A percentile compares a stretch with the other conserved stretches of the same genome.
Evolutionary conservation across 75 land plant species (phyloP).

Genomic region (Gnetum montanum): DNA sequence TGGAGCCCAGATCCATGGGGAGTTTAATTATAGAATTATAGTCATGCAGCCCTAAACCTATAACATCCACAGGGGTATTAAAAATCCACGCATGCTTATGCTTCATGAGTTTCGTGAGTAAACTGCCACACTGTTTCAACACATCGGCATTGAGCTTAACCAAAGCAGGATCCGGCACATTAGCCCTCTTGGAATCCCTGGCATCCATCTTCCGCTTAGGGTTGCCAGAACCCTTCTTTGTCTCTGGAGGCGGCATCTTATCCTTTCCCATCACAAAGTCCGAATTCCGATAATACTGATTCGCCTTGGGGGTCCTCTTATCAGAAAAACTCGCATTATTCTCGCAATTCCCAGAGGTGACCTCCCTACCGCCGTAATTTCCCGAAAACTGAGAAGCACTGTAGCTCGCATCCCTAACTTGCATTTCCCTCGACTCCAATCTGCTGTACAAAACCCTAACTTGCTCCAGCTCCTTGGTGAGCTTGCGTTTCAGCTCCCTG

Average conservation of each 20-base stretch:
- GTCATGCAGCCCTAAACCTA: slow-evolving; percentile 54
- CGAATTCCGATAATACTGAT: slow-evolving; percentile 33
- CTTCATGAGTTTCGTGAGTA: slow-evolving; percentile 50
- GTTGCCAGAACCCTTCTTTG: slow-evolving; percentile 11
- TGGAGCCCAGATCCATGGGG: slow-evolving; percentile 91
- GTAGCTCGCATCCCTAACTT: slow-evolving; percentile 7
- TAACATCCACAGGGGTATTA: slow-evolving; percentile 70
- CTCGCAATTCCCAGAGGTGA: background rate
- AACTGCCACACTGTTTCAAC: slow-evolving; percentile 45
- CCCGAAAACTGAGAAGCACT: slow-evolving; percentile 10
- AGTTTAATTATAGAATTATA: slow-evolving; percentile 52
- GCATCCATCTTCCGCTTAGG: slow-evolving; percentile 12
- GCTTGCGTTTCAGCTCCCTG: slow-evolving; percentile 23
- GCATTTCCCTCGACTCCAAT: slow-evolving; percentile 31
- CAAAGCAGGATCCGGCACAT: slow-evolving; percentile 2
- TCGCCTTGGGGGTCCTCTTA: slow-evolving; percentile 45
- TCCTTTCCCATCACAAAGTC: slow-evolving; percentile 45
- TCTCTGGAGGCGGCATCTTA: slow-evolving; percentile 37
- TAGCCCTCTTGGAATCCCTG: slow-evolving; percentile 16
- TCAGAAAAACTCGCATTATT: slow-evolving; percentile 7
- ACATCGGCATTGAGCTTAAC: slow-evolving; percentile 14
- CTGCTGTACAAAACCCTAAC: slow-evolving; percentile 23
- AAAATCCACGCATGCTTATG: slow-evolving; percentile 55
- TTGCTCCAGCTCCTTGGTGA: slow-evolving; percentile 38
- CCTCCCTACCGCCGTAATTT: slow-evolving; percentile 1